Evolutionary conservation across 2,329 filamentous ascomycete species (phyloP), one percentile per base, ranked within the genome.

Genomic region (Orbilia oligospora): DNA sequence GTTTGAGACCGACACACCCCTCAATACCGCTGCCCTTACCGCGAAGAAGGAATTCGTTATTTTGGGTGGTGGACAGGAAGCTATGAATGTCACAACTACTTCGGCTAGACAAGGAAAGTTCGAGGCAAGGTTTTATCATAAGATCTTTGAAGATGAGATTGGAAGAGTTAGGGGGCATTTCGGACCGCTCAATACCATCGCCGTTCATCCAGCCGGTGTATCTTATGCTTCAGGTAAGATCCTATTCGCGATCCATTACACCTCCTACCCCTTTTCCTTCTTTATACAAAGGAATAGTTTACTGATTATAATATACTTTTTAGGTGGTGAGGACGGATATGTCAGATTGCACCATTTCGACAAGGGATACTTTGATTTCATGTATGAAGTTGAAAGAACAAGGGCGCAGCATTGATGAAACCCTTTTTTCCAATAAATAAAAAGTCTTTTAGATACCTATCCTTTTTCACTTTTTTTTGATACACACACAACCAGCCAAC

Each of bases 41-140:
- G 90, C 93, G 70, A 96, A 97, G 87, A 98, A 98, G 87, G 94
- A 98, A 84, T 99, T 93, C 84, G 95, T 99, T 81, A 97, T 99
- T 84, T 91, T 99, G 53, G 96, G 96, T 83, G 96, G 96, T 90
- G 96, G 96, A 83, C 96, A 99, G 87, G 96, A 94, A 81, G 96
- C 96, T 84, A 97, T 97, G 93, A 95, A 98, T 84, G 96, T 99
- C 86, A 99, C 96, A 76, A 97, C 93, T 69, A 98, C 96, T 65
- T 92, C 92, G 38, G 91, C 94, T 63, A 90, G 96, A 81, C 96
- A 99, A 88, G 96, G 96, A 87, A 98, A 98, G 87, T 99, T 99
- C 88, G 96, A 99, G 87, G 96, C 96, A 53, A 91, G 96, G 81
- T 99, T 99, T 89, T 99, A 97, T 89, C 96, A 99, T 91, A 98